A percentile compares a stretch with the other conserved stretches of the same genome.
These are phyloP conservation scores for Dothideomycetes sp. DNA, from an alignment of 2,329 filamentous ascomycete species.

Conservation along the genomic window DNA sequence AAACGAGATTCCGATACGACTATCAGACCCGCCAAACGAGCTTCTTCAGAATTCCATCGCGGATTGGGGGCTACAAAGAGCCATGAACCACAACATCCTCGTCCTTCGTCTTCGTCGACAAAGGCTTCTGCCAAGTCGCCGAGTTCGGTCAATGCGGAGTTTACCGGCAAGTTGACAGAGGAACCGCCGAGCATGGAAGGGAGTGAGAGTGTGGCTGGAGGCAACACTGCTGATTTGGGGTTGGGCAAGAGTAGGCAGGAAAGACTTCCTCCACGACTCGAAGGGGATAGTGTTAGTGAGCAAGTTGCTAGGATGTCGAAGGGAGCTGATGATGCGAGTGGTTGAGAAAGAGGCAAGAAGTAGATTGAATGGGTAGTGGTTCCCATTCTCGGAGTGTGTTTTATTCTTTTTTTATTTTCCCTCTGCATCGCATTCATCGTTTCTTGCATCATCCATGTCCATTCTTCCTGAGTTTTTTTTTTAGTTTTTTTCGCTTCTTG, in stretches of 20 bases:
- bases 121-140: constrained; percentile 17
- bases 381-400: too few species aligned
- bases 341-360: too few species aligned
- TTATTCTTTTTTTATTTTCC: too few species aligned
- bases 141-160: constrained; percentile 15
- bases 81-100: constrained; percentile 22
- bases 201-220: constrained; percentile 21
- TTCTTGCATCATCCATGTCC: too few species aligned
- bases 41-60: not conserved
- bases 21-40: constrained; percentile 20
- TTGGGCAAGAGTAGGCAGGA: constrained; percentile 28
- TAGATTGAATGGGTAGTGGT: too few species aligned
- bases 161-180: constrained; percentile 7
- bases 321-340: too few species aligned
- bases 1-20: not conserved
- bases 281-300: not conserved
- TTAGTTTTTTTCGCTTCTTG: too few species aligned
- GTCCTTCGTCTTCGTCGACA: constrained; percentile 14
- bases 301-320: constrained; percentile 5
- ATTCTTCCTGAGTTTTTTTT: too few species aligned
- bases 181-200: constrained; percentile 15
- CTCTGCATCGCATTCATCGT: too few species aligned
- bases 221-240: constrained; percentile 20
- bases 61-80: constrained; percentile 15
- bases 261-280: not conserved